Percentiles rank a stretch among this genome's conserved stretches.
Conservation (phyloP, 352 stramenopile species). For the Globisporangium orthogonon region DNA sequence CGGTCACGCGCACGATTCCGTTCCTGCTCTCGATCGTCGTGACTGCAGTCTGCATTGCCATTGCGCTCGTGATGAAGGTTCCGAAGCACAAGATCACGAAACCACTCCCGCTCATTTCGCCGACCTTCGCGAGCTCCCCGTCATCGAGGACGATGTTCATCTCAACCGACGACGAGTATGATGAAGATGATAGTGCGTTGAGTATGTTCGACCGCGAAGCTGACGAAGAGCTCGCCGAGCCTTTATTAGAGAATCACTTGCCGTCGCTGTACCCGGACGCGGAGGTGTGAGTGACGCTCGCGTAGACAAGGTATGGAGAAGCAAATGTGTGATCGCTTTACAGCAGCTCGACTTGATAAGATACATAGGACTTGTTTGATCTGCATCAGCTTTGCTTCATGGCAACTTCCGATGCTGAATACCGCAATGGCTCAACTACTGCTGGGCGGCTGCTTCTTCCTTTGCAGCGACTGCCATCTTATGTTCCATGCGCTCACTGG, state of each 20-base stretch:
- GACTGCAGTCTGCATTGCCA: conserved; percentile 38
- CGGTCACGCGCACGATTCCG: conserved; percentile 45
- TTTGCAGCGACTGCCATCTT: conserved; percentile 8
- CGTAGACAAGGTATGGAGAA: too few species aligned
- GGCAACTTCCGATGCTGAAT: too few species aligned
- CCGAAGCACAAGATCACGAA: conserved; percentile 11
- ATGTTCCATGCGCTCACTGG: conserved; percentile 8
- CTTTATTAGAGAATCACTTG: conserved; percentile 25
- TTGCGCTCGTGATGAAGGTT: conserved; percentile 37
- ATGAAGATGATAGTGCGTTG: conserved; percentile 11
- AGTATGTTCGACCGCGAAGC: conserved; percentile 18
- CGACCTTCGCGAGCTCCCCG: conserved; percentile 31
- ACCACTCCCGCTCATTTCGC: conserved; percentile 28
- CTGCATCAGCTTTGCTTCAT: too few species aligned
- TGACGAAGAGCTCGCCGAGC: conserved; percentile 36
- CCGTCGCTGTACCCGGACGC: conserved; percentile 20
- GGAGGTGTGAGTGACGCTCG: conserved; percentile 5
- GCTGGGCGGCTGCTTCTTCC: background rate
- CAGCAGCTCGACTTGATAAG: too few species aligned
- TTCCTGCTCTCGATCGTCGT: conserved; percentile 48
- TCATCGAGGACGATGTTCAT: conserved; percentile 44
- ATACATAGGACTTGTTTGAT: background rate
- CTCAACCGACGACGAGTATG: conserved; percentile 42
- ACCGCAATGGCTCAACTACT: too few species aligned
- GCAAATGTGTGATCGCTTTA: too few species aligned